Conservation (phyloP, 176 grass and related monocot genomes). For the Lolium rigidum region DNA sequence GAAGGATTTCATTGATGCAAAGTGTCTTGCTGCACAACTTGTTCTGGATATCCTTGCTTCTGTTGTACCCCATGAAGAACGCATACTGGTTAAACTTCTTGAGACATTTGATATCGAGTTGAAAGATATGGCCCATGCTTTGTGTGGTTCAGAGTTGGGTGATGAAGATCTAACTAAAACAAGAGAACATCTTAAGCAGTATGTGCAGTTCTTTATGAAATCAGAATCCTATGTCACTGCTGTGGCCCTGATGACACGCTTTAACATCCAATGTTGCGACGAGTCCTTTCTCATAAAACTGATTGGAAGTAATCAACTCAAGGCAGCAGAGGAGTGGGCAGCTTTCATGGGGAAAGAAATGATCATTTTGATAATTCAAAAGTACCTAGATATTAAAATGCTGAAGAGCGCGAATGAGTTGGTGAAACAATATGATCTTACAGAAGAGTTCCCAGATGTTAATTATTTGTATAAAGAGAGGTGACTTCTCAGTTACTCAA, state of each 20-base stretch:
- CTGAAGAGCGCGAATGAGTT: slow-evolving; percentile 84
- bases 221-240: slow-evolving; percentile 75
- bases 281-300: slow-evolving; percentile 70
- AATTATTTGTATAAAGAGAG: slow-evolving; percentile 89
- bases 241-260: slow-evolving; percentile 73
- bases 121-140: slow-evolving; percentile 70
- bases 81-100: slow-evolving; percentile 87
- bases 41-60: slow-evolving; percentile 71
- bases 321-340: slow-evolving; percentile 80
- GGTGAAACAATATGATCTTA: slow-evolving; percentile 79
- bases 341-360: slow-evolving; percentile 76
- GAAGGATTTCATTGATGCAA: slow-evolving; percentile 83
- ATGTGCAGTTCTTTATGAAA: slow-evolving; percentile 56
- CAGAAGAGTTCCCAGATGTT: slow-evolving; percentile 83
- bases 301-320: slow-evolving; percentile 70
- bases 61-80: slow-evolving; percentile 72
- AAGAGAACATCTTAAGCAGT: slow-evolving; percentile 54
- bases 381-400: slow-evolving; percentile 78
- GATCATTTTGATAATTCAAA: slow-evolving; percentile 73
- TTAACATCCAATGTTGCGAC: slow-evolving; percentile 65
- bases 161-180: slow-evolving; percentile 51
- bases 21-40: slow-evolving; percentile 60
- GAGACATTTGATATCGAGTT: slow-evolving; percentile 83
- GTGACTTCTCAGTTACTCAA: slow-evolving; percentile 47
- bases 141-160: slow-evolving; percentile 61